These are phyloP conservation scores for Reutealis trisperma DNA, from an alignment of 345 rosid species.

Conservation along the genomic window DNA sequence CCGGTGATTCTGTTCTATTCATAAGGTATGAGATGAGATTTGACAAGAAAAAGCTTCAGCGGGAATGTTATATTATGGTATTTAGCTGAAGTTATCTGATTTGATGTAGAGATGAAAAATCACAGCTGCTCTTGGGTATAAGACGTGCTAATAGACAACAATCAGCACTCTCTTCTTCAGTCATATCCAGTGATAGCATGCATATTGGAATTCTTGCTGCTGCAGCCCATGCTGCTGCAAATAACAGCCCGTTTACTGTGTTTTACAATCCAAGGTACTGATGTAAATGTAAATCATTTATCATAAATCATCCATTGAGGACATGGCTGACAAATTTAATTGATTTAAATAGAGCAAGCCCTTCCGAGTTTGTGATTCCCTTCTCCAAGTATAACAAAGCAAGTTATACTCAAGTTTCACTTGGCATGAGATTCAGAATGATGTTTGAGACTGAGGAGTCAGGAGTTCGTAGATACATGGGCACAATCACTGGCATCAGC, in stretches of 20 bases:
- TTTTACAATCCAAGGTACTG: constrained; percentile 92
- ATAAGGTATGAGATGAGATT: constrained; percentile 55
- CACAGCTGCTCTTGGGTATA: constrained; percentile 83
- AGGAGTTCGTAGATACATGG: constrained; percentile 95
- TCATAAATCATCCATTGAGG: neutral
- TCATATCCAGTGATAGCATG: constrained; percentile 98
- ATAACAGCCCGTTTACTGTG: constrained; percentile 84
- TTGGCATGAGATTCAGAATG: constrained; percentile 97
- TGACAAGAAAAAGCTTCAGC: constrained; percentile 7
- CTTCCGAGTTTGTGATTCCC: constrained; percentile 94
- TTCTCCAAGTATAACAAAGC: constrained; percentile 91
- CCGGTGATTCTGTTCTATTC: constrained; percentile 94
- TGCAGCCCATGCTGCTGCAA: constrained; percentile 98
- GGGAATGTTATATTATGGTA: constrained; percentile 12
- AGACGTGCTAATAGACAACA: constrained; percentile 90
- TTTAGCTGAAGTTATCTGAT: constrained; percentile 20
- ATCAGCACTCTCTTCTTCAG: constrained; percentile 89
- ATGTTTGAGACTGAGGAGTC: constrained; percentile 98
- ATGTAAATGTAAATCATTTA: constrained; percentile 4
- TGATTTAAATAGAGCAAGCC: constrained; percentile 75
- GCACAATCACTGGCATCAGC: constrained; percentile 83
- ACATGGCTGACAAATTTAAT: constrained; percentile 27
- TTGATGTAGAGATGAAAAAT: constrained; percentile 80
- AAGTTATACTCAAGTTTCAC: constrained; percentile 82
- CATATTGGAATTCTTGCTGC: constrained; percentile 99